Base-by-base conservation (phyloP, 345 rosid genomes). In the Erodium maritimum region DNA sequence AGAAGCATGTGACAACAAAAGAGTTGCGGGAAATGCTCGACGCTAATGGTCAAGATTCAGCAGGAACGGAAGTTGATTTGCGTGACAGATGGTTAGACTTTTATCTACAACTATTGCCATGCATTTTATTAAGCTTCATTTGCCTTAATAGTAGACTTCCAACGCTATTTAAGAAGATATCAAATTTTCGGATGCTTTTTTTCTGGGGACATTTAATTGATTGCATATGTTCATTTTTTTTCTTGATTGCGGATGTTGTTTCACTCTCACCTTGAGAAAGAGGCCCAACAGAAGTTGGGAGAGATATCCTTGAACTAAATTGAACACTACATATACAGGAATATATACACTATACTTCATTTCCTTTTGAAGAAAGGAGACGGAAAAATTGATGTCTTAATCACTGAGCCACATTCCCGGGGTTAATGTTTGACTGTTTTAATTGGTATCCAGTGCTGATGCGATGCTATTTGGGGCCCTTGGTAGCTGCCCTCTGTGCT, bases 381-480 rank as follows among this genome's bases (percentile, higher is more conserved):
- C 8, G 48, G 48, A 14, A 42, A 42, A 42, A 42, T 10, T 17
- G 17, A 45, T 21, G 7, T 24, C 55, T 56, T 42, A 19, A 14
- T 57, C 51, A 1, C 42, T 42, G 48, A 42, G 17, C 48, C 17
- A 10, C 14, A 3, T 42, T 42, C 48, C 14, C 12, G 48, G 48
- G 14, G 14, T 12, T 42, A 16, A 42, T 52, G 23, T 16, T 51
- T 67, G 55, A 64, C 50, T 23, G 57, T 29, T 24, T 65, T 33
- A 62, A 37, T 50, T 65, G 58, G 50, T 58, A 56, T 71, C 48
- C 59, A 89, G 99, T 75, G 88, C 89, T 59, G 96, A 93, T 78
- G 97, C 97, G 63, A 93, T 93, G 97, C 70, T 87, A 76, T 87
- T 89, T 78, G 99, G 95, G 72, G 82, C 82, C 63, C 97, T 93